These are phyloP conservation scores for Ganoderma sinense DNA, from an alignment of 1,284 basidiomycete species.

Conservation along the genomic window DNA sequence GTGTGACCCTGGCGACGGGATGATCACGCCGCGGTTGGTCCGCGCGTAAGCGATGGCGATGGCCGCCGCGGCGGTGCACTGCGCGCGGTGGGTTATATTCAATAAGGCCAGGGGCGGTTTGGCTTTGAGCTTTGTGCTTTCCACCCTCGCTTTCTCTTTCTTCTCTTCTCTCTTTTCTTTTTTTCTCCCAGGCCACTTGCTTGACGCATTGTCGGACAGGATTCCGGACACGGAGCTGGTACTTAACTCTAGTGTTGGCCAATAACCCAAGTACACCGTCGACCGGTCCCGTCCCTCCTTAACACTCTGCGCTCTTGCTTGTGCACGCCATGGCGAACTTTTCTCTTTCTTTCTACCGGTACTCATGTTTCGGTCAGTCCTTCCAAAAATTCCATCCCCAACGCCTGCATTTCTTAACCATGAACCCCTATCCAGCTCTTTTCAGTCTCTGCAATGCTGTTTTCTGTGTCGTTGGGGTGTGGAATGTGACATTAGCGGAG, in stretches of 20 bases:
- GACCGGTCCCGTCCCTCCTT: constrained; percentile 39
- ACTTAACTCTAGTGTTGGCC: constrained; percentile 39
- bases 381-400: too few species aligned
- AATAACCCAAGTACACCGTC: constrained; percentile 34
- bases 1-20: constrained; percentile 25
- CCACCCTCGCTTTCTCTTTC: constrained; percentile 19
- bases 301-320: constrained; percentile 26
- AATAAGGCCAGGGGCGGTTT: not conserved
- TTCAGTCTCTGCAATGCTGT: constrained; percentile 73
- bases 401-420: not conserved
- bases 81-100: constrained; percentile 14
- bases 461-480: constrained; percentile 70
- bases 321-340: constrained; percentile 36
- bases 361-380: constrained; percentile 41
- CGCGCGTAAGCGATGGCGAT: constrained; percentile 24
- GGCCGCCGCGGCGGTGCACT: constrained; percentile 29
- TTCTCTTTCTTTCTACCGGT: constrained; percentile 40
- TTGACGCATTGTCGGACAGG: constrained; percentile 42
- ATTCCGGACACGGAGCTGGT: constrained; percentile 44
- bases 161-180: constrained; percentile 24
- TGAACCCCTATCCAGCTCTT: constrained; percentile 49
- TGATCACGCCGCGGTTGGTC: constrained; percentile 19
- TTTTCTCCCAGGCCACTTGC: constrained; percentile 32
- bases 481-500: constrained; percentile 66
- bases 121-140: constrained; percentile 29